Percentiles rank a stretch among this genome's conserved stretches.
Conservation (phyloP, 768 basidiomycete species). For the Exsudoporus frostii region DNA sequence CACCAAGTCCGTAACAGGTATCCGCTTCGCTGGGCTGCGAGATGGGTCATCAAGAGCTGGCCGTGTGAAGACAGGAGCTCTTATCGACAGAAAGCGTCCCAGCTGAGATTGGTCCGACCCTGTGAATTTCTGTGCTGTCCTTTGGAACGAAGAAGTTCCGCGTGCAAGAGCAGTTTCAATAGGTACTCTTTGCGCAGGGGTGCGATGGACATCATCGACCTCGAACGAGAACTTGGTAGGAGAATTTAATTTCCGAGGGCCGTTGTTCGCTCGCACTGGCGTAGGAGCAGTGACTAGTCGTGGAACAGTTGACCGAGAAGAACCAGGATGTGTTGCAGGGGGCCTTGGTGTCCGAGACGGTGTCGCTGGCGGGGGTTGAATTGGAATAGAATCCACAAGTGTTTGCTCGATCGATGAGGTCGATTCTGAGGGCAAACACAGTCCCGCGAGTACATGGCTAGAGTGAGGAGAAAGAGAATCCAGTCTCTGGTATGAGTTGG, state of each 20-base stretch:
- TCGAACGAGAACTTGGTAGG: constrained; percentile 35
- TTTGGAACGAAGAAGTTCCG: constrained; percentile 50
- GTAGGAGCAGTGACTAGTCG: constrained; percentile 31
- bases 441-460: constrained; percentile 37
- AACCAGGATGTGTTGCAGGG: constrained; percentile 12
- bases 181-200: constrained; percentile 65
- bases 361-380: constrained; percentile 23
- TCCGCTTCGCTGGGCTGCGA: constrained; percentile 35
- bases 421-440: constrained; percentile 29
- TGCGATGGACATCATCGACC: constrained; percentile 41
- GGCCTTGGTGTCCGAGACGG: constrained; percentile 15
- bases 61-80: constrained; percentile 40
- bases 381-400: constrained; percentile 2
- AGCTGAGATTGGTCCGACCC: constrained; percentile 19
- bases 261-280: constrained; percentile 20
- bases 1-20: constrained; percentile 27
- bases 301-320: constrained; percentile 20
- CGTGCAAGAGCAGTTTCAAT: constrained; percentile 49
- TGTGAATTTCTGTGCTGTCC: constrained; percentile 36
- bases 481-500: constrained; percentile 39
- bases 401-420: constrained; percentile 16
- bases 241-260: constrained; percentile 16
- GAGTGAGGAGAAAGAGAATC: constrained; percentile 64
- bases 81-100: constrained; percentile 12
- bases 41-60: constrained; percentile 37